Evolutionary conservation across 2,329 filamentous ascomycete genomes (phyloP).

Genomic region (Pyrenophora seminiperda): DNA sequence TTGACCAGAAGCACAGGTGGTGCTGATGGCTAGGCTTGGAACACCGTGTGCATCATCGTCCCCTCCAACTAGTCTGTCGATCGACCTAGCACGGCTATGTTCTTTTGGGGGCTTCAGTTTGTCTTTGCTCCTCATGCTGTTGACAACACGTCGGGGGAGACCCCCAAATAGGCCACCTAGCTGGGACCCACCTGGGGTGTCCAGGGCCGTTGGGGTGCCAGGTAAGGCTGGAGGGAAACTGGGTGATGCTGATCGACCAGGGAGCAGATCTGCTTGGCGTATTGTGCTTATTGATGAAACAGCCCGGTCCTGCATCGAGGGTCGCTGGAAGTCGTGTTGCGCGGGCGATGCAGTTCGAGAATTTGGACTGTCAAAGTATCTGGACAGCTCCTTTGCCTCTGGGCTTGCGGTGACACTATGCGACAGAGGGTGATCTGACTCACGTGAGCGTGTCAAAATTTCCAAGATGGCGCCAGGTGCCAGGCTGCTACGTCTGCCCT

Average conservation of each 20-base stretch:
- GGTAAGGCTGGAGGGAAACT: constrained; percentile 51
- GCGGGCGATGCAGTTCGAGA: constrained; percentile 51
- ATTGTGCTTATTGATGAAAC: constrained; percentile 55
- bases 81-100: constrained; percentile 62
- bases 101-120: constrained; percentile 52
- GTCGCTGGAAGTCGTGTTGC: constrained; percentile 37
- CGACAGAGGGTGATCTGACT: constrained; percentile 72
- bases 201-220: constrained; percentile 51
- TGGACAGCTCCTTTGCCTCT: constrained; percentile 51
- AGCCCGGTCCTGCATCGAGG: constrained; percentile 46
- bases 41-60: constrained; percentile 68
- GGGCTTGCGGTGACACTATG: constrained; percentile 76
- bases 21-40: constrained; percentile 68
- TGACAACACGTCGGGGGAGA: constrained; percentile 54
- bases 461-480: constrained; percentile 64
- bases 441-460: constrained; percentile 56
- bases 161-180: constrained; percentile 55
- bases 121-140: constrained; percentile 51
- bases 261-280: constrained; percentile 47
- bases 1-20: constrained; percentile 65
- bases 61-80: constrained; percentile 65
- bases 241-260: constrained; percentile 44
- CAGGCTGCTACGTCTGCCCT: constrained; percentile 62
- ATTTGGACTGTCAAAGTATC: constrained; percentile 44
- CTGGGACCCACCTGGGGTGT: constrained; percentile 50